Evolutionary conservation across 2,329 filamentous ascomycete genomes (phyloP).

Genomic region (Epicoccum nigrum): DNA sequence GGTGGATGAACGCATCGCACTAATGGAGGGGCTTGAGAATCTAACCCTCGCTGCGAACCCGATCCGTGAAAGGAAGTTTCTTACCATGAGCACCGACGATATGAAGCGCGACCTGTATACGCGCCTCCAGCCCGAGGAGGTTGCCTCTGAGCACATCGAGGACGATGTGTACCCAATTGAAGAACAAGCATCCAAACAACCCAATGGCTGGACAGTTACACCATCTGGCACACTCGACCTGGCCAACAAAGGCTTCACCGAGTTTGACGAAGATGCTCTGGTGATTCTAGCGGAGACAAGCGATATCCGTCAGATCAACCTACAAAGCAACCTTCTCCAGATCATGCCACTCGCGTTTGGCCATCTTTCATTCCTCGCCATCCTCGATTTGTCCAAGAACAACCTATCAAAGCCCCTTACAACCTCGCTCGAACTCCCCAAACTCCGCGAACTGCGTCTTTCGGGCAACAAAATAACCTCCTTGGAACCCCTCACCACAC

Average conservation of each 20-base stretch:
- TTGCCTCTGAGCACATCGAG: slow-evolving; percentile 8
- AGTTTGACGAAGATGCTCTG: slow-evolving; percentile 45
- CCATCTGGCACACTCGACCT: slow-evolving; percentile 52
- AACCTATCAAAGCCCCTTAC: slow-evolving; percentile 61
- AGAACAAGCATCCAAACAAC: background rate
- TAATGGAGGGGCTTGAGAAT: slow-evolving; percentile 78
- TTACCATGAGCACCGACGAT: slow-evolving; percentile 79
- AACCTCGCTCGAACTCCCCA: slow-evolving; percentile 68
- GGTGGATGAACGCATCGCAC: slow-evolving; percentile 76
- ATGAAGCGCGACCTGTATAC: slow-evolving; percentile 75
- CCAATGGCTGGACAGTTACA: slow-evolving; percentile 39
- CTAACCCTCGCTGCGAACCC: slow-evolving; percentile 89
- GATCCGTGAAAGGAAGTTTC: slow-evolving; percentile 83
- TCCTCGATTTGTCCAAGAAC: slow-evolving; percentile 78
- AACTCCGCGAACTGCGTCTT: slow-evolving; percentile 78
- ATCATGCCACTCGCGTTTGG: slow-evolving; percentile 72
- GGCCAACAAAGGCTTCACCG: slow-evolving; percentile 47
- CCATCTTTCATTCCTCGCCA: slow-evolving; percentile 72
- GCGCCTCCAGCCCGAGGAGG: slow-evolving; percentile 63
- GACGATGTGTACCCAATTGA: background rate
- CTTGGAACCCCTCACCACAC: slow-evolving; percentile 67
- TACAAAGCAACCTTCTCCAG: slow-evolving; percentile 79
- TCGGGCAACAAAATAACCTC: slow-evolving; percentile 72
- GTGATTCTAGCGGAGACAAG: slow-evolving; percentile 54
- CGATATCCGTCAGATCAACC: slow-evolving; percentile 63